Base-by-base conservation (phyloP, 805 yeast species). In the Limtongia smithiae region DNA sequence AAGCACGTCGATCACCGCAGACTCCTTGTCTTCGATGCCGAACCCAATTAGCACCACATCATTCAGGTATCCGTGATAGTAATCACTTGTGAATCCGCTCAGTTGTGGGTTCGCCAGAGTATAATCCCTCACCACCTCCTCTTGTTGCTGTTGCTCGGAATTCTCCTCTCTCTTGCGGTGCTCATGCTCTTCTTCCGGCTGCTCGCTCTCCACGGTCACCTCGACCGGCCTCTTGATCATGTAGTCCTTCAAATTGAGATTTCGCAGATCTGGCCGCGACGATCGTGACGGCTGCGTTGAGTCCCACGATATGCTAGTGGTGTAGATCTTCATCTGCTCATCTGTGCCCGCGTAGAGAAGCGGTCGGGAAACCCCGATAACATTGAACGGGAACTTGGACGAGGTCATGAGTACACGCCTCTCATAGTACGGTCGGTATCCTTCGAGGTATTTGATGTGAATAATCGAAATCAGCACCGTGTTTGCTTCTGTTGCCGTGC, bases 41-140 rank as follows among this genome's bases (percentile, higher is more conserved):
- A 54, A 54, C 9, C 48, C 41, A 22, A 54, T 46, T 28, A 54
- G 41, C 9, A 54, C 41, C 9, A 54, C 42, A 21, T 54, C 58
- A 24, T 51, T 51, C 20, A 54, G 46, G 33, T 54, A 54, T n/a
- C 58, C 58, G 33, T 54, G 58, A 30, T 54, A 54, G 41, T 38
- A 54, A 22, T 54, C 58, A 12, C 58, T 52, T 20, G 38, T 41
- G 3, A 52, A 18, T 3, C 57, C 49, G n/a, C 34, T 33, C 18
- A 54, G 32, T 34, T 54, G 56, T 14, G 46, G 52, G 18, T 48
- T 41, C 20, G 43, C 48, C 12, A 24, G 17, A 25, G 43, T 32
- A 32, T 54, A 32, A 6, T 41, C 41, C 8, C 14, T 25, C 4
- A 34, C 34, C 14, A 15, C 37, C 18, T 49, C 55, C 24, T 46